Conservation (phyloP, 2,329 filamentous ascomycete genomes). For the Colletotrichum sp. region DNA sequence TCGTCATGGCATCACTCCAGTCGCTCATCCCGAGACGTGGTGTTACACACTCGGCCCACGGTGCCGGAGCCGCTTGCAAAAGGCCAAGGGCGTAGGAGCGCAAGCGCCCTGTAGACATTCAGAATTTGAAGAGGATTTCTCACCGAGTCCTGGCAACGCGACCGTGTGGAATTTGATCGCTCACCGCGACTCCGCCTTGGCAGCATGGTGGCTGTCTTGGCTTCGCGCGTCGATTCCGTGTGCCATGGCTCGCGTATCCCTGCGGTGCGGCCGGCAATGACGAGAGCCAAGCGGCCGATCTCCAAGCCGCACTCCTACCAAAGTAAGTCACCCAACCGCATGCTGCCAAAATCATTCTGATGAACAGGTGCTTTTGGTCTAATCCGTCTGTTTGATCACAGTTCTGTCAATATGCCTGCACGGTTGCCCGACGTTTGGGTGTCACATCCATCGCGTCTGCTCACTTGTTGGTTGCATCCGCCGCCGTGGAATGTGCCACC, state of each 20-base stretch:
- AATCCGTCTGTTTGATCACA: not conserved
- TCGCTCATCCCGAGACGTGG: not conserved
- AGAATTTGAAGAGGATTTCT: not conserved
- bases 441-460: not conserved
- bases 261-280: slow-evolving; percentile 2
- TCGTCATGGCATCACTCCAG: slow-evolving; percentile 3
- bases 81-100: not conserved
- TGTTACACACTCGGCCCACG: not conserved
- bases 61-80: not conserved
- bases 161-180: not conserved
- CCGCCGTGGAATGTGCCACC: not conserved
- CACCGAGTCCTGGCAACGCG: not conserved
- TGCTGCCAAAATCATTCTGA: not conserved
- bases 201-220: slow-evolving; percentile 1
- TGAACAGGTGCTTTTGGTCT: not conserved
- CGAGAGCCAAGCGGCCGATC: slow-evolving; percentile 19
- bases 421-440: not conserved
- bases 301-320: not conserved
- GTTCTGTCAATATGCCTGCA: not conserved
- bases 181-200: slow-evolving; percentile 1
- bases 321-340: slow-evolving; percentile 1
- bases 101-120: not conserved
- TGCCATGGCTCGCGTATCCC: slow-evolving; percentile 16
- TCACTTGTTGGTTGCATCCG: not conserved
- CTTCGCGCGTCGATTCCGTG: slow-evolving; percentile 12